phyloP scores from a whole-genome alignment of 805 yeast species.

The Myxozyma udenii region DNA sequence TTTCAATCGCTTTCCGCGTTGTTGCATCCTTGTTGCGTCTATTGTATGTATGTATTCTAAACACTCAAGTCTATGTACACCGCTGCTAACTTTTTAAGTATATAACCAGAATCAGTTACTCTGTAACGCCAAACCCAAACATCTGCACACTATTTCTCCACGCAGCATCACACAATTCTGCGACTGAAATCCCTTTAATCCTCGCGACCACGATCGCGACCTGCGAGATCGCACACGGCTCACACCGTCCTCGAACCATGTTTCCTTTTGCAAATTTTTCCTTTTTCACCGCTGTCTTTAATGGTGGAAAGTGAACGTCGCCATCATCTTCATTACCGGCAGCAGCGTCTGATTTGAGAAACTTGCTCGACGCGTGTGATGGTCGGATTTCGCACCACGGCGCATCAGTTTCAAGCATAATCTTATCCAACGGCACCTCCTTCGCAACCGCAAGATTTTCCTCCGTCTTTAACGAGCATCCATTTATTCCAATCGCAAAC shows the following conservation, averaged over 20 bases:
- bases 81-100: too few relatives aligned
- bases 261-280: slow-evolving; percentile 50
- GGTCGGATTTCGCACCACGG: slow-evolving; percentile 97
- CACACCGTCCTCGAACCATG: slow-evolving; percentile 80
- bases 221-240: slow-evolving; percentile 81
- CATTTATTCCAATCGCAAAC: slow-evolving; percentile 79
- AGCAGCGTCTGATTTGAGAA: slow-evolving; percentile 36
- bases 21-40: too few relatives aligned
- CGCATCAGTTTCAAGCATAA: slow-evolving; percentile 82
- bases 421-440: slow-evolving; percentile 62
- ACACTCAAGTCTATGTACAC: too few relatives aligned
- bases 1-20: too few relatives aligned
- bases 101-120: too few relatives aligned
- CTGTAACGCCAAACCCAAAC: slow-evolving; percentile 41
- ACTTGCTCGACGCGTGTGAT: slow-evolving; percentile 70
- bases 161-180: slow-evolving; percentile 48
- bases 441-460: slow-evolving; percentile 67
- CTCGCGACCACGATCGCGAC: slow-evolving; percentile 69
- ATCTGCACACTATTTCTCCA: slow-evolving; percentile 52
- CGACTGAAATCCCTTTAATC: slow-evolving; percentile 45
- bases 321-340: background rate
- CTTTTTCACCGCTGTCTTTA: slow-evolving; percentile 49
- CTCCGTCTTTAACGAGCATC: slow-evolving; percentile 81
- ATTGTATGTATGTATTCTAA: too few relatives aligned
- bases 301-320: background rate